Evolutionary conservation across 352 stramenopile genomes (phyloP).

Genomic region (Phytophthora gonapodyides): DNA sequence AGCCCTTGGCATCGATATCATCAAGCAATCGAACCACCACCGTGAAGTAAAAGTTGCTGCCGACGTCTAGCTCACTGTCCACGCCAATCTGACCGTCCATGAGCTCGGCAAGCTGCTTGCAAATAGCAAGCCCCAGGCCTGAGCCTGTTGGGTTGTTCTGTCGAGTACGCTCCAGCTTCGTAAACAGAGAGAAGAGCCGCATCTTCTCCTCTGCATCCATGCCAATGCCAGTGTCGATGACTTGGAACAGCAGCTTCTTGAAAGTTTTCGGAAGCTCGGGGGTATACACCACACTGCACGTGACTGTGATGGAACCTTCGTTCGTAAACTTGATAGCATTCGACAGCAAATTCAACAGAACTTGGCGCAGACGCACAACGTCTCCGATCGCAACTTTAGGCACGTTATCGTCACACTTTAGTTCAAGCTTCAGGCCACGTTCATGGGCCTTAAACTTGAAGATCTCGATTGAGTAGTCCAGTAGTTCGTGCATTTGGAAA

Average conservation of each 20-base stretch:
- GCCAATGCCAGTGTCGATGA: constrained; percentile 83
- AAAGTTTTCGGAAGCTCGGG: constrained; percentile 64
- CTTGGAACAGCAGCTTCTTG: constrained; percentile 83
- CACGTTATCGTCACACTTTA: constrained; percentile 66
- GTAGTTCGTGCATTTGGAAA: constrained; percentile 79
- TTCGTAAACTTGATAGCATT: constrained; percentile 91
- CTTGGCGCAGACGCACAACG: constrained; percentile 76
- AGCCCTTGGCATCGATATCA: constrained; percentile 46
- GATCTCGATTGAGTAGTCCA: constrained; percentile 91
- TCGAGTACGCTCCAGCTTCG: constrained; percentile 74
- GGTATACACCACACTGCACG: constrained; percentile 69
- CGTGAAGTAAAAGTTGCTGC: constrained; percentile 87
- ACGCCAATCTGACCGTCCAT: constrained; percentile 90
- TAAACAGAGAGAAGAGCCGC: constrained; percentile 83
- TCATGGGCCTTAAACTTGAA: constrained; percentile 90
- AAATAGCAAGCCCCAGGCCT: constrained; percentile 85
- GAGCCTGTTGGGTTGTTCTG: constrained; percentile 90
- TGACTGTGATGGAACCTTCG: constrained; percentile 80
- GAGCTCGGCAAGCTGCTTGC: constrained; percentile 86
- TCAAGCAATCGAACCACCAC: constrained; percentile 71
- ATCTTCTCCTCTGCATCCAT: constrained; percentile 86
- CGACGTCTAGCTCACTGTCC: constrained; percentile 76
- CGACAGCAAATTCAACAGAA: constrained; percentile 83
- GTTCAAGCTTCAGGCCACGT: constrained; percentile 84
- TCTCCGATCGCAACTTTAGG: constrained; percentile 77